phyloP scores from a whole-genome alignment of 2,329 filamentous ascomycete genomes.

The Beauveria australis region DNA sequence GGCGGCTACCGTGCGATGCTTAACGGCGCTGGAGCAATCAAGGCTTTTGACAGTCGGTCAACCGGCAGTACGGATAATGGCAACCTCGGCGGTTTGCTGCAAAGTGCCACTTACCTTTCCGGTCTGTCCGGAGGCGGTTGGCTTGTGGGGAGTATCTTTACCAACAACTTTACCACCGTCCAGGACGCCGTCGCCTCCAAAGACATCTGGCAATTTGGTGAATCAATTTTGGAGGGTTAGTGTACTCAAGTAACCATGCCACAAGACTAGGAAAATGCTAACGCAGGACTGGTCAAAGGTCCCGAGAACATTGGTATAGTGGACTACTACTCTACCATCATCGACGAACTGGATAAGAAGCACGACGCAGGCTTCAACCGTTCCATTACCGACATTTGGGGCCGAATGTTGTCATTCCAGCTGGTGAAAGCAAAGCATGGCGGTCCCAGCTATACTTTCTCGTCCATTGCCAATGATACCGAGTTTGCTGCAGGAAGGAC shows the following conservation, averaged over 20 bases:
- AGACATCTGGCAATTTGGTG: slow-evolving; percentile 32
- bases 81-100: slow-evolving; percentile 72
- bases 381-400: slow-evolving; percentile 84
- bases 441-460: slow-evolving; percentile 72
- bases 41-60: slow-evolving; percentile 71
- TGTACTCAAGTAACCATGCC: not conserved
- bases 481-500: slow-evolving; percentile 33
- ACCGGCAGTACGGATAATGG: slow-evolving; percentile 37
- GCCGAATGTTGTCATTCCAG: slow-evolving; percentile 77
- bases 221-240: slow-evolving; percentile 32
- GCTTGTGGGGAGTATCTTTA: slow-evolving; percentile 73
- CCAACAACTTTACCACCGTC: slow-evolving; percentile 73
- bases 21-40: slow-evolving; percentile 71
- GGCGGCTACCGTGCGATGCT: slow-evolving; percentile 83
- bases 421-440: slow-evolving; percentile 69
- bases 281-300: slow-evolving; percentile 14
- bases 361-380: slow-evolving; percentile 37
- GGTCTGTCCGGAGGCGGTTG: slow-evolving; percentile 78
- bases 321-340: slow-evolving; percentile 31
- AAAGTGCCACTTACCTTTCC: slow-evolving; percentile 71
- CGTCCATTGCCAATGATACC: slow-evolving; percentile 48
- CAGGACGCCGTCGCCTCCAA: slow-evolving; percentile 27
- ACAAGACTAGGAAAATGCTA: not conserved
- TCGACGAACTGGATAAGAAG: slow-evolving; percentile 28
- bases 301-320: slow-evolving; percentile 29